These are phyloP conservation scores for Botryotinia calthae DNA, from an alignment of 2,329 filamentous ascomycete species.

Conservation along the genomic window DNA sequence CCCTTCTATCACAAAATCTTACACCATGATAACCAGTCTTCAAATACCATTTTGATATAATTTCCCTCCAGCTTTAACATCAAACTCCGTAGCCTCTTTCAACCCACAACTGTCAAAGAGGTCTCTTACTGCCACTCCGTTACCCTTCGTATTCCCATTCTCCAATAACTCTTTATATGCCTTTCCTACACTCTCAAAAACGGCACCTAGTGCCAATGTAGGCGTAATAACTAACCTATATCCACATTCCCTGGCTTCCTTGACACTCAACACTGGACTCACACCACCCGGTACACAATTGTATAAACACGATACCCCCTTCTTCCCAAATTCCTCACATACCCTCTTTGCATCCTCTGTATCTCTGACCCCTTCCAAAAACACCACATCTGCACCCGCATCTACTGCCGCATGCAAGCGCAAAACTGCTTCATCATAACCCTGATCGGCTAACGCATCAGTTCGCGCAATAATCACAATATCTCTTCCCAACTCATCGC, in stretches of 20 bases:
- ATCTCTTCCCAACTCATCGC: constrained; percentile 49
- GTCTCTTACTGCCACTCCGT: background rate
- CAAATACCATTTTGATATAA: background rate
- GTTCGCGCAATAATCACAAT: constrained; percentile 61
- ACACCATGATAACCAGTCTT: background rate
- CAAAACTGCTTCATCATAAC: constrained; percentile 54
- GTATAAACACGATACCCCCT: constrained; percentile 50
- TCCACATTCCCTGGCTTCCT: constrained; percentile 53
- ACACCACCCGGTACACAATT: constrained; percentile 58
- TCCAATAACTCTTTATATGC: background rate
- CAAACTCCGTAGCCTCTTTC: constrained; percentile 1
- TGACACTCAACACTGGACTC: constrained; percentile 51
- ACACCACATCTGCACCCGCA: constrained; percentile 57
- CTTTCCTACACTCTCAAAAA: background rate
- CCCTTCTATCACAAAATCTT: background rate
- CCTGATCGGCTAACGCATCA: constrained; percentile 56
- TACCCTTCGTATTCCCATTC: background rate
- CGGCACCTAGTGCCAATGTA: background rate
- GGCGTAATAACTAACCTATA: constrained; percentile 59
- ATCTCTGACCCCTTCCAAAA: constrained; percentile 57
- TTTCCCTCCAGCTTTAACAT: background rate
- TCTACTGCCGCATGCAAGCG: constrained; percentile 51
- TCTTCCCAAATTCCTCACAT: constrained; percentile 31
- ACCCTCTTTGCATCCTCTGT: constrained; percentile 46
- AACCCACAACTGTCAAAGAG: constrained; percentile 13